A percentile compares a stretch with the other conserved stretches of the same genome.
phyloP scores from a whole-genome alignment of 495 filamentous ascomycete genomes.

The Pseudoneurospora amorphoporcata region DNA sequence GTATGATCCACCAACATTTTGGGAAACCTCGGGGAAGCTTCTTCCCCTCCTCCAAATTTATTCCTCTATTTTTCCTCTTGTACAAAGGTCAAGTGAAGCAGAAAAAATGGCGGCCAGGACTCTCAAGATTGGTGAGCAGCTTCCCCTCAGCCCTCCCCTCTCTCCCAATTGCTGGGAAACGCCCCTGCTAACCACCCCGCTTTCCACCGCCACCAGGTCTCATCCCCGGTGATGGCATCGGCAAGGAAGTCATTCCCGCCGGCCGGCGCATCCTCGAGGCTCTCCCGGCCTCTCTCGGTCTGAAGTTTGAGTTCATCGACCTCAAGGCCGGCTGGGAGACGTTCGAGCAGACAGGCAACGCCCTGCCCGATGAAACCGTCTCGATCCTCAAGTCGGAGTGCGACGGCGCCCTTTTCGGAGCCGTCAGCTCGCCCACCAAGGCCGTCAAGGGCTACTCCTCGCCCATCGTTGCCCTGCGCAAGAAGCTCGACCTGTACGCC shows the following conservation, averaged over 20 bases:
- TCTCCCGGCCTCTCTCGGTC: slow-evolving; percentile 65
- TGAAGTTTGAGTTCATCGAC: slow-evolving; percentile 89
- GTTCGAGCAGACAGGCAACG: slow-evolving; percentile 78
- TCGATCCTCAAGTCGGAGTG: slow-evolving; percentile 77
- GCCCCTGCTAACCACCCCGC: not conserved
- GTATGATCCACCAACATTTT: not conserved
- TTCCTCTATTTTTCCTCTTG: not conserved
- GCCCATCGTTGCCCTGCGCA: slow-evolving; percentile 93
- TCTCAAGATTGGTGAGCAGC: slow-evolving; percentile 47
- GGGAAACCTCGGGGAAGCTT: no score
- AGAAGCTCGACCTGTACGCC: slow-evolving; percentile 89
- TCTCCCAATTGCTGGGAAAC: not conserved
- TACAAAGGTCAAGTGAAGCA: slow-evolving; percentile 18
- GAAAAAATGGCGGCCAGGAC: slow-evolving; percentile 44
- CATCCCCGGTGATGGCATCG: slow-evolving; percentile 97
- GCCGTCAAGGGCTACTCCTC: slow-evolving; percentile 92
- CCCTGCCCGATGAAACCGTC: slow-evolving; percentile 84
- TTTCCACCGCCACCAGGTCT: slow-evolving; percentile 50
- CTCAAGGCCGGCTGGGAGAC: slow-evolving; percentile 87
- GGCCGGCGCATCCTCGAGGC: slow-evolving; percentile 85
- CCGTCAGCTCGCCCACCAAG: slow-evolving; percentile 82
- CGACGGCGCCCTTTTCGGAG: slow-evolving; percentile 93
- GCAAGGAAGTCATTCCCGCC: slow-evolving; percentile 95
- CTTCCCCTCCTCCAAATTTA: not conserved
- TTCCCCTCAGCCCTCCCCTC: slow-evolving; percentile 1